Evolutionary conservation across 345 rosid species (phyloP), one percentile per base, ranked within the genome.

Genomic region (Abelmoschus esculentus): DNA sequence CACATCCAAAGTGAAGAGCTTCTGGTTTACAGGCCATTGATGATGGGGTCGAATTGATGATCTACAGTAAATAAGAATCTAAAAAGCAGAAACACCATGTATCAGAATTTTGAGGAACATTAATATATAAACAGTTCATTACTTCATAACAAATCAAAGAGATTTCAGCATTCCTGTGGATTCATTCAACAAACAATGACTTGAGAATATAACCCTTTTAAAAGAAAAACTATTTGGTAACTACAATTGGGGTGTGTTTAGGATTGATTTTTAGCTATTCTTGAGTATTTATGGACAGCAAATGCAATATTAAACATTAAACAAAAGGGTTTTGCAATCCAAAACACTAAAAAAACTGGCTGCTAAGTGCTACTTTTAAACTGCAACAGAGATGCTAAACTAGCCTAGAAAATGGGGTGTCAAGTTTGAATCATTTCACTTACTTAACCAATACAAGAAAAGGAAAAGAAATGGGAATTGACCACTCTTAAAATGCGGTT

Each of bases 401-500:
- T 47, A 47, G 26, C 53, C 17, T 36, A 44, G 58, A 47, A 14
- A 19, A 44, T 13, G 34, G 4, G 28, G 28, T 58, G 36, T 12
- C 5, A 0, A 58, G 34, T 58, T 58, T 14, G 22, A 61, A 42
- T 40, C n/a, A 1, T 42, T 40, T 9, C 5, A 40, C 9, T 15
- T 53, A 40, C 10, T 18, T 66, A 53, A 52, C 17, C 28, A 52
- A 38, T 8, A 18, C 61, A 22, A 52, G 7, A 18, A 69, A 17
- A 15, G 31, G 12, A 42, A 56, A 22, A 26, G 36, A 40, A 42
- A 62, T 15, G 3, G 66, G 69, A 19, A 74, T 87, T 79, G 80
- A 91, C 98, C 95, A 93, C 95, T 50, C 96, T 84, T 59, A 93
- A 72, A 72, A 89, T 84, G 42, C 97, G 92, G 67, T 86, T 82